Evolutionary conservation across 148 eudicot species (phyloP), one percentile per base, ranked within the genome.

Genomic region (Rhododendron ferrugineum): DNA sequence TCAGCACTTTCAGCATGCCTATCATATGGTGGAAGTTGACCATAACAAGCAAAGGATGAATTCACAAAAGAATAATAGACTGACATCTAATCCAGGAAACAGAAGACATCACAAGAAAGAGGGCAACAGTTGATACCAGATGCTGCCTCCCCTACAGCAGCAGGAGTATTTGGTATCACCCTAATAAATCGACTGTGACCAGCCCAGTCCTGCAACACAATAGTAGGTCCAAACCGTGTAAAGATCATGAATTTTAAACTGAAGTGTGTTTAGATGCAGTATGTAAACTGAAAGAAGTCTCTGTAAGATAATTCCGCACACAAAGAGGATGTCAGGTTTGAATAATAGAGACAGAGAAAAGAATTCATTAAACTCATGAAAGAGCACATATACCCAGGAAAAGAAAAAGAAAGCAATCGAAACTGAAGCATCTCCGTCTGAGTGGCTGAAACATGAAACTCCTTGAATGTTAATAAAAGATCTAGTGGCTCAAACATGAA

Each of bases 81-180:
- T 74, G 16, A 32, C 32, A 70, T 76, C 13, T 10, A 74, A 7
- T 72, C 4, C 28, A 79, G 28, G 70, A 30, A 46, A 26, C 76
- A 64, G 28, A 23, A 56, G 13, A 47, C 54, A 28, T 52, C 6
- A 62, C n/a, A 70, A 50, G 44, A 56, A 70, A 50, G 44, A 56
- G 58, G 60, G 82, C 18, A 86, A 62, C n/a, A 16, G 37, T 13
- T 11, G 14, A 47, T 90, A 97, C 99, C 99, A 78, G 98, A 93
- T 66, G 98, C 94, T 22, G 98, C 99, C 87, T 90, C 81, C 46
- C 98, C 98, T 85, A 97, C 95, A 82, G 98, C 98, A 87, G 99
- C 95, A 78, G 98, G 99, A 76, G 99, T 97, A 84, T 95, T 97
- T 70, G 99, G 96, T 94, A 97, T 97, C 54, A 97, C 99, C 87